These are phyloP conservation scores for Auxenochlorella pyrenoidosa DNA, from an alignment of 139 green algal genomes.

Conservation along the genomic window DNA sequence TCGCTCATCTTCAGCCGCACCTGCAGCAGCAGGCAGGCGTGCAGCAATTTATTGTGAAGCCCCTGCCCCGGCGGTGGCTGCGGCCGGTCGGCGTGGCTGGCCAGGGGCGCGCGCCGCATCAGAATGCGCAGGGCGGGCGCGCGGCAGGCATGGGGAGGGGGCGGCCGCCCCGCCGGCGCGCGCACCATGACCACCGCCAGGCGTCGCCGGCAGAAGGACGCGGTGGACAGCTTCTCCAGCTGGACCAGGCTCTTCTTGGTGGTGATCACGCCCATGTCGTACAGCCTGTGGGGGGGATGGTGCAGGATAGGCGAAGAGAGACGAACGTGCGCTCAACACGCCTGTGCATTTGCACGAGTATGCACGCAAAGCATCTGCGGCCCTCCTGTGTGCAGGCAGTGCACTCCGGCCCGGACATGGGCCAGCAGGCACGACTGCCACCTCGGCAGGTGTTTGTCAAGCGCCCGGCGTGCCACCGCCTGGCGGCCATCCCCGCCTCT, in stretches of 20 bases:
- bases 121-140: not conserved
- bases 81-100: not conserved
- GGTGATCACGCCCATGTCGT: slow-evolving; percentile 93
- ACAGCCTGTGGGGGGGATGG: slow-evolving; percentile 66
- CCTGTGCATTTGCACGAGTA: too few species aligned
- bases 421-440: too few species aligned
- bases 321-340: too few species aligned
- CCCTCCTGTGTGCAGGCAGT: too few species aligned
- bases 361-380: too few species aligned
- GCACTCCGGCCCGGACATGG: too few species aligned
- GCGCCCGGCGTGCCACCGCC: too few species aligned
- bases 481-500: too few species aligned
- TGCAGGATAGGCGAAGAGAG: not conserved
- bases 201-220: slow-evolving; percentile 91
- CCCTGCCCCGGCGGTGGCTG: too few species aligned
- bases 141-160: not conserved
- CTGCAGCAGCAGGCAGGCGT: not conserved
- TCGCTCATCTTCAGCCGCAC: slow-evolving; percentile 91
- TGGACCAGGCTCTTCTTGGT: slow-evolving; percentile 95
- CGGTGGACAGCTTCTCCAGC: slow-evolving; percentile 90
- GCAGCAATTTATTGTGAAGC: not conserved
- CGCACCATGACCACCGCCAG: slow-evolving; percentile 94
- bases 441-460: too few species aligned
- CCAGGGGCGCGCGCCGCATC: too few species aligned
- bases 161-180: not conserved